Conservation (phyloP, 179 eudicot genomes). For the Amaranthus tricolor region DNA sequence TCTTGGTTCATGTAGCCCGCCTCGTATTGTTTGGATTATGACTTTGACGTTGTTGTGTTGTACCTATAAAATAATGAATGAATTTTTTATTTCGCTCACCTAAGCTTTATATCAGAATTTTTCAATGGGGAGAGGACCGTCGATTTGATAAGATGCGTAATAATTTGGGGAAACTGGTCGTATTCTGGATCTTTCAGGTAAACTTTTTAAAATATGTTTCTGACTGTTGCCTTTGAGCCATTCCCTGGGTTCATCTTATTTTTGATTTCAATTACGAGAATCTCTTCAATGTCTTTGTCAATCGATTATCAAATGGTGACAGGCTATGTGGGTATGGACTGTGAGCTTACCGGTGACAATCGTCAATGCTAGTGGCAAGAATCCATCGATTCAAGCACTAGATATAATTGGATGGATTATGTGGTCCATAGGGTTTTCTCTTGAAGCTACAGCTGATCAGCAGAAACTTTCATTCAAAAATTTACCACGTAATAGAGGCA, state of each 20-base stretch:
- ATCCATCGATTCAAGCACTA: conserved; percentile 60
- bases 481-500: conserved; percentile 73
- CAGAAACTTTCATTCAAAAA: conserved; percentile 79
- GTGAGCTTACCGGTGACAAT: conserved; percentile 93
- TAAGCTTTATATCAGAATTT: conserved; percentile 48
- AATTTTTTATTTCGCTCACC: conserved; percentile 4
- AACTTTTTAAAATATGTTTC: background rate
- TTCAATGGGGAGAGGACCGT: conserved; percentile 95
- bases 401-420: conserved; percentile 89
- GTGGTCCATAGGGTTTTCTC: conserved; percentile 65
- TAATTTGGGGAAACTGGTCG: conserved; percentile 72
- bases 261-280: no score
- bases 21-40: background rate
- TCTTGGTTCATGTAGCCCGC: background rate
- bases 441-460: conserved; percentile 92
- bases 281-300: background rate
- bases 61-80: background rate
- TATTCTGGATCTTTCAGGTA: conserved; percentile 95
- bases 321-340: conserved; percentile 99
- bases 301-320: conserved; percentile 20
- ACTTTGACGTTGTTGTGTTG: no score
- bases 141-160: conserved; percentile 92
- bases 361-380: conserved; percentile 73
- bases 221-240: background rate
- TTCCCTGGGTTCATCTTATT: background rate